Percentiles rank a stretch among this genome's conserved stretches.
phyloP scores from a whole-genome alignment of 2,329 filamentous ascomycete species.

The Ceratocystis ficicola region DNA sequence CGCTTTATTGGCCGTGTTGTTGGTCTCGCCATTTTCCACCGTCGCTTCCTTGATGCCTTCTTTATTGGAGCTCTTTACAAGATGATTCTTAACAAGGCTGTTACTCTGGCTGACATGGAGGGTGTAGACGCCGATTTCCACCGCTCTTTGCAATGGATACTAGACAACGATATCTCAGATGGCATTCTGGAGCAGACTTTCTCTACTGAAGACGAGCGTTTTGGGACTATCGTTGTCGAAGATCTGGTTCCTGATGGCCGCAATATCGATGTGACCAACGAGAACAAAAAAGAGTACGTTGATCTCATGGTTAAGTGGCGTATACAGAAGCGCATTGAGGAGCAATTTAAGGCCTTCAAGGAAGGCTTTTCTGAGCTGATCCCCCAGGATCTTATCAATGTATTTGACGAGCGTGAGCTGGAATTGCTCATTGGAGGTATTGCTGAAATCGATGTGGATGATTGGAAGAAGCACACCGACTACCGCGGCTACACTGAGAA shows the following conservation, averaged over 20 bases:
- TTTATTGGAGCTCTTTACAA: constrained; percentile 99
- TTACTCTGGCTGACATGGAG: constrained; percentile 90
- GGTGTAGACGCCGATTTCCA: constrained; percentile 98
- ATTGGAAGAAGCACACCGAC: constrained; percentile 99
- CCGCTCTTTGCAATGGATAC: constrained; percentile 88
- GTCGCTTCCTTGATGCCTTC: constrained; percentile 94
- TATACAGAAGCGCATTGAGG: constrained; percentile 94
- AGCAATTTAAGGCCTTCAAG: constrained; percentile 97
- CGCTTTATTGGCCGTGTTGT: constrained; percentile 98
- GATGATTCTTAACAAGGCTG: constrained; percentile 93
- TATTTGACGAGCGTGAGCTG: constrained; percentile 95
- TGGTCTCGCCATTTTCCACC: constrained; percentile 93
- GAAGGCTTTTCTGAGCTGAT: constrained; percentile 96
- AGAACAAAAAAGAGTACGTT: constrained; percentile 98
- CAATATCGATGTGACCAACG: constrained; percentile 91
- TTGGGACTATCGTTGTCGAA: constrained; percentile 86
- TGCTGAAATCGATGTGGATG: constrained; percentile 98
- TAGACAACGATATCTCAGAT: constrained; percentile 90
- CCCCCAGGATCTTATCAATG: constrained; percentile 88
- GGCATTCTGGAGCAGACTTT: constrained; percentile 93
- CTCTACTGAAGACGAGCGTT: constrained; percentile 92
- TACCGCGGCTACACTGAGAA: constrained; percentile 97
- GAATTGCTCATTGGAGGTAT: constrained; percentile 96
- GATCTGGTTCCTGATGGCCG: constrained; percentile 83
- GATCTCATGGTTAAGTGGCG: constrained; percentile 99